Base-by-base conservation (phyloP, 768 basidiomycete species). In the Boletus pseudo-olivaceus region DNA sequence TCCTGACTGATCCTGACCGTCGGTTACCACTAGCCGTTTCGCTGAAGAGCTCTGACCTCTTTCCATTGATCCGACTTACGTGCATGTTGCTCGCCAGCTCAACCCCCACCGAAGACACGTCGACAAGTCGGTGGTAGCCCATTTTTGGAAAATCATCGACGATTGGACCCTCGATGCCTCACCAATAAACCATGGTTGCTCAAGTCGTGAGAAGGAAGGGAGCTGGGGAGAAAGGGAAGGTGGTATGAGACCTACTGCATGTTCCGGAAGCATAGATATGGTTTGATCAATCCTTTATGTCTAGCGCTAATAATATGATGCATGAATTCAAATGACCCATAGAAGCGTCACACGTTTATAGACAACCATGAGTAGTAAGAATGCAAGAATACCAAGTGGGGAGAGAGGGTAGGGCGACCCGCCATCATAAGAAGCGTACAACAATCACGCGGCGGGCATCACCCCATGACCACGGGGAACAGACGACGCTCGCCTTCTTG, bases 61-160 rank as follows among this genome's bases (percentile, higher is more conserved):
- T 0, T 0, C 32, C 4, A 17, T 34, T 23, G n/a, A 40, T 32
- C 30, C n/a, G 47, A 14, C 12, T 12, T 10, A 27, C 9, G 38
- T 9, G 3, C 7, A 23, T 10, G 9, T 32, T 12, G n/a, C 38
- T 26, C 1, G 27, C 20, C 54, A 97, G 95, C 93, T 98, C 61
- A 95, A 99, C 63, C 87, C 85, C 12, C 79, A 86, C 58, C 81
- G 92, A 57, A 82, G 97, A 59, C 94, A 98, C 69, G 84, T 92
- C 20, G 97, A 99, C 76, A 93, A 96, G 68, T 88, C 91, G 15
- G 87, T 90, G 4, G 94, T 98, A 0, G 94, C 93, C 2, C 89
- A 94, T 54, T 98, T 99, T 63, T 99, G 97, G 97, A 88, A 93
- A 65, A 82, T 81, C 20, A 75, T 98, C 19, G 96, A 98, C 64